Evolutionary conservation across 208 protist genomes (phyloP), one percentile per base, ranked within the genome.

Genomic region (Acanthamoeba sp.): DNA sequence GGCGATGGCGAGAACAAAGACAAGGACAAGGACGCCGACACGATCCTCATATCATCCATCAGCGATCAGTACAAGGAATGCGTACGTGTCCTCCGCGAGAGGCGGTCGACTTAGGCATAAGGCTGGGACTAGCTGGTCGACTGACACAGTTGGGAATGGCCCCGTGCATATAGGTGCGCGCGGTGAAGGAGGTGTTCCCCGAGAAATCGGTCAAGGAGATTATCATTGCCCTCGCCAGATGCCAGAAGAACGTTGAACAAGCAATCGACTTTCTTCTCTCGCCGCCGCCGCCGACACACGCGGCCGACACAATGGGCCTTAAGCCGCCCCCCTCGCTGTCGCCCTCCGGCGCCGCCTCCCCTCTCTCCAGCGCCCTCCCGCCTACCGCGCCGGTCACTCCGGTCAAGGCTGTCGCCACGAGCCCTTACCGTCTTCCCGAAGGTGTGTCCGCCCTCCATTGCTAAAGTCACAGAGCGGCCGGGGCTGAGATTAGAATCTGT

Each of bases 181-280:
- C 85, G 3, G 55, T 91, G 34, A 45, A 71, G 85, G 85, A 91
- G 34, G 59, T 91, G 7, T 40, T 91, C 9, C 59, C 85, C 22
- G 85, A 91, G 16, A 91, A 76, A 22, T 36, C 57, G 1, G 85
- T 91, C 5, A 45, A 71, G 32, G 59, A 66, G 59, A 91, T 91
- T 9, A 73, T 91, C 22, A 24, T 29, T 18, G 85, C 85, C 27
- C 55, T 91, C 42, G 59, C 62, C 3, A 71, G 40, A 24, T 76
- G 59, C 38, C 57, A 71, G 9, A 45, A 36, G 7, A 91, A 91
- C 38, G 59, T 91, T 18, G 85, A 91, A 29, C 85, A 73, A 24
- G 42, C 85, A 27, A 73, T 91, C 18, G 85, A 91, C n/a, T 18
- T 52, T 9, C 52, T 91, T 0, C 85, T 91, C 36, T 48, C 85